Conservation (phyloP, 805 yeast species). For the Hanseniaspora lindneri region DNA sequence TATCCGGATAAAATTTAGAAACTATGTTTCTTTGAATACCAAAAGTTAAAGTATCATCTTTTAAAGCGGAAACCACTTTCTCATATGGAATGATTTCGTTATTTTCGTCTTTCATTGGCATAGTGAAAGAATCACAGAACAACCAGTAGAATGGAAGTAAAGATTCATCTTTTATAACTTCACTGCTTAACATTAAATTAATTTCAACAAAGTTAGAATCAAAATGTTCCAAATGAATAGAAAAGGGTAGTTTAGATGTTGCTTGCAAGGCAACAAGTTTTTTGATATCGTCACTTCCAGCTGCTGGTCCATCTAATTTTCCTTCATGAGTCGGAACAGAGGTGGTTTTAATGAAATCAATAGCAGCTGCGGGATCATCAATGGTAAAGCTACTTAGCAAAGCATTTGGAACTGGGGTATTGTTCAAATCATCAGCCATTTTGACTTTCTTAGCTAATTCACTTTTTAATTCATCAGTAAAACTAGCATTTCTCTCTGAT, state of each 20-base stretch:
- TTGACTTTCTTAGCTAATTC: slow-evolving; percentile 41
- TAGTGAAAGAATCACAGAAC: slow-evolving; percentile 52
- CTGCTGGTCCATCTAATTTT: slow-evolving; percentile 26
- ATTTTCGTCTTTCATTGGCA: slow-evolving; percentile 55
- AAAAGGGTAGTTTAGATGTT: slow-evolving; percentile 45
- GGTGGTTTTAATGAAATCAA: slow-evolving; percentile 56
- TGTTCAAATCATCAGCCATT: slow-evolving; percentile 54
- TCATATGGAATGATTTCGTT: slow-evolving; percentile 56
- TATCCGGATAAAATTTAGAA: slow-evolving; percentile 48
- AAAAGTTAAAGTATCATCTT: slow-evolving; percentile 58
- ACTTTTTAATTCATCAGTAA: slow-evolving; percentile 51
- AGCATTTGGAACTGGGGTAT: slow-evolving; percentile 61
- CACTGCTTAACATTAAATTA: slow-evolving; percentile 46
- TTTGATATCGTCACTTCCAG: slow-evolving; percentile 24
- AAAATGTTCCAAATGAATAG: slow-evolving; percentile 66
- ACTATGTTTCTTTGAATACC: slow-evolving; percentile 46
- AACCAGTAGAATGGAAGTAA: slow-evolving; percentile 56
- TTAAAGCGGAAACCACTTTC: slow-evolving; percentile 59
- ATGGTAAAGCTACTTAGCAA: slow-evolving; percentile 50
- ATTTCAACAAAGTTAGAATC: slow-evolving; percentile 69
- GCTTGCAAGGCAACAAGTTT: slow-evolving; percentile 25
- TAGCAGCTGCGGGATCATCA: slow-evolving; percentile 60
- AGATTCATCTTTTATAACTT: slow-evolving; percentile 35
- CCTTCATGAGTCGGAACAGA: slow-evolving; percentile 46
- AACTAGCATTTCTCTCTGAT: slow-evolving; percentile 37